Evolutionary conservation across 1,284 basidiomycete genomes (phyloP).

Genomic region (Apiotrichum sp.): DNA sequence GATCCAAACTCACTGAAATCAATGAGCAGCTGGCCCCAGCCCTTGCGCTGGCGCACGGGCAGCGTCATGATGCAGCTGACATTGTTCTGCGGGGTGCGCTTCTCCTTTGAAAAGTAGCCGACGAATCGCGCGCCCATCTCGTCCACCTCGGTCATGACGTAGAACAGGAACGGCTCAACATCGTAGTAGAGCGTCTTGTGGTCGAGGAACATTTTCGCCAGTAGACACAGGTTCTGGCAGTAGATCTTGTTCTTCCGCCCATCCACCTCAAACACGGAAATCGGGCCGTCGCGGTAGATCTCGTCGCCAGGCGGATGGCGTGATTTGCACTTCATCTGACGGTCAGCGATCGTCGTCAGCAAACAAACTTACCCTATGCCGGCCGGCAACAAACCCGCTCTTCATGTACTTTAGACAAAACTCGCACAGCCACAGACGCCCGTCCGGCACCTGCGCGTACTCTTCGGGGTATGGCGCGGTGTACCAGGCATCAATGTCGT

Average conservation of each 20-base stretch:
- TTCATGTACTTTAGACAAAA: constrained; percentile 99
- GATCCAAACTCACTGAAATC: constrained; percentile 77
- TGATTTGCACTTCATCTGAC: constrained; percentile 85
- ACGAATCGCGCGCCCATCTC: constrained; percentile 88
- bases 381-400: constrained; percentile 75
- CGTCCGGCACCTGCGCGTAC: constrained; percentile 87
- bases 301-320: constrained; percentile 96
- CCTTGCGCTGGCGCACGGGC: constrained; percentile 86
- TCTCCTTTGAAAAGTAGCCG: constrained; percentile 99
- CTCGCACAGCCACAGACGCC: constrained; percentile 92
- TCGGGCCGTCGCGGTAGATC: constrained; percentile 82
- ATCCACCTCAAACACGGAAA: constrained; percentile 97
- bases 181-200: constrained; percentile 99
- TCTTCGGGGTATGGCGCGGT: constrained; percentile 99
- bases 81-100: constrained; percentile 90
- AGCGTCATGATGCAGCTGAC: constrained; percentile 99
- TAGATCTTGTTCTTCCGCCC: constrained; percentile 99
- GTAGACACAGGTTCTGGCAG: constrained; percentile 96
- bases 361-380: constrained; percentile 67
- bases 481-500: constrained; percentile 97
- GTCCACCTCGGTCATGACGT: constrained; percentile 91
- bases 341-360: background rate
- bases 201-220: constrained; percentile 99
- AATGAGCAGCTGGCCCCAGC: constrained; percentile 91
- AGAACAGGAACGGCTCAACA: constrained; percentile 98